phyloP scores from a whole-genome alignment of 495 filamentous ascomycete genomes.

The Friedmanniomyces endolithicus region DNA sequence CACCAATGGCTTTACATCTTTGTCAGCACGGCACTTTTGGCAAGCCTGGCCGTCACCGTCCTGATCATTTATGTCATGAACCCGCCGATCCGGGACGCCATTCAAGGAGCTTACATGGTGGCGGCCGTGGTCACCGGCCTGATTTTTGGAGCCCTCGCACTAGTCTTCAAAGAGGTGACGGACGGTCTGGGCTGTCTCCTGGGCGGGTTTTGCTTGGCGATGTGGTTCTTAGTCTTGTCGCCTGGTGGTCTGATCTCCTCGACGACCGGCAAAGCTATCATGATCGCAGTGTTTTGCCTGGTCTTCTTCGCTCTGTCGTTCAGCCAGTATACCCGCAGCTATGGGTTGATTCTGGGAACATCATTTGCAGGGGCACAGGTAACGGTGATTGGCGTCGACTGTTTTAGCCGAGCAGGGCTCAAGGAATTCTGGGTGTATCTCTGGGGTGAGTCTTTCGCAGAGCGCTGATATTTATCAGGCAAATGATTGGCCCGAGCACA shows the following conservation, averaged over 20 bases:
- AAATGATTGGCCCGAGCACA: neutral
- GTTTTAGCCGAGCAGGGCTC: constrained; percentile 73
- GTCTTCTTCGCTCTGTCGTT: constrained; percentile 63
- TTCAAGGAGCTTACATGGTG: constrained; percentile 83
- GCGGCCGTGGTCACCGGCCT: constrained; percentile 63
- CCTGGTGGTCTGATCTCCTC: constrained; percentile 59
- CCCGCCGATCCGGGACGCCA: constrained; percentile 57
- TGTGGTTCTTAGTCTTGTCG: constrained; percentile 75
- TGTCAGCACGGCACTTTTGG: constrained; percentile 63
- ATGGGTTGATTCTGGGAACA: constrained; percentile 60
- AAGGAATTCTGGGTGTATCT: constrained; percentile 96
- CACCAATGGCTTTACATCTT: constrained; percentile 72
- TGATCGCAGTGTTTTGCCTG: constrained; percentile 61
- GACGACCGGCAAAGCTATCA: constrained; percentile 49
- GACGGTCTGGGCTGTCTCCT: constrained; percentile 79
- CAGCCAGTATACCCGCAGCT: constrained; percentile 62
- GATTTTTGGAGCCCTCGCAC: constrained; percentile 60
- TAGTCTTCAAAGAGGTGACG: constrained; percentile 74
- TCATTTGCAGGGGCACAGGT: constrained; percentile 73
- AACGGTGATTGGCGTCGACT: constrained; percentile 74
- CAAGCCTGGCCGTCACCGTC: constrained; percentile 60
- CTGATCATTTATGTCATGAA: constrained; percentile 85
- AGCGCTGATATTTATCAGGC: constrained; percentile 10
- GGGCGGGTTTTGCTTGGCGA: constrained; percentile 76
- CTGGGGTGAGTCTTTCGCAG: constrained; percentile 50